Percentiles rank a stretch among this genome's conserved stretches.
These are phyloP conservation scores for Poteriospumella lacustris DNA, from an alignment of 108 stramenopile genomes.

Conservation along the genomic window DNA sequence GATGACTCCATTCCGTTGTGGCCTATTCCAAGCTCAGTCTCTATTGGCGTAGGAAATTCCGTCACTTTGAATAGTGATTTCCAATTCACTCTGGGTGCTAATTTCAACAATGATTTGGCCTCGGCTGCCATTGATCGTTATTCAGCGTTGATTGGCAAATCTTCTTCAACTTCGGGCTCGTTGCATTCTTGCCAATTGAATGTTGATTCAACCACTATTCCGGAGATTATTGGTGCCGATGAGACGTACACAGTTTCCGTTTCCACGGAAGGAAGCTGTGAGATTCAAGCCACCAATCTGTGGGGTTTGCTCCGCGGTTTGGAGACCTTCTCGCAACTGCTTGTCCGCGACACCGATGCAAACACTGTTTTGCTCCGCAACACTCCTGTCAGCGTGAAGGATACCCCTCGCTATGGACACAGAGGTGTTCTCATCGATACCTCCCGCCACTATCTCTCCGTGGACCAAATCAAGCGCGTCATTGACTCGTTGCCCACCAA, in stretches of 20 bases:
- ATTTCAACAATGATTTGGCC: neutral
- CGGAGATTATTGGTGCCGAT: neutral
- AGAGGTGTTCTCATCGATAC: constrained; percentile 20
- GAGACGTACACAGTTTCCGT: neutral
- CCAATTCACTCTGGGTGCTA: neutral
- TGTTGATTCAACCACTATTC: neutral
- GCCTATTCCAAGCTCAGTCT: neutral
- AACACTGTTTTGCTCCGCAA: neutral
- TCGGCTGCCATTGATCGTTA: neutral
- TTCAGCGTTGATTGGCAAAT: neutral
- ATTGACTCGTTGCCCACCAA: neutral
- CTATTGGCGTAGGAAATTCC: neutral
- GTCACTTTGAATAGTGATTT: neutral
- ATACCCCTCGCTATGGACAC: constrained; percentile 12
- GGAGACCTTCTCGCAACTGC: constrained; percentile 15
- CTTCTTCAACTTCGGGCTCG: neutral
- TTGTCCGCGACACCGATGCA: neutral
- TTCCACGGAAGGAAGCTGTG: neutral
- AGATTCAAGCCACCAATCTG: neutral
- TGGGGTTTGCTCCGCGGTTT: constrained; percentile 24
- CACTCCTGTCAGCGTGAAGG: neutral
- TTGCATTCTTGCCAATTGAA: neutral
- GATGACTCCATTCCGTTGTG: neutral
- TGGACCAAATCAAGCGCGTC: neutral
- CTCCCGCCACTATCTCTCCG: constrained; percentile 9